phyloP scores from a whole-genome alignment of 352 stramenopile species.

The Phytophthora podocarpi region DNA sequence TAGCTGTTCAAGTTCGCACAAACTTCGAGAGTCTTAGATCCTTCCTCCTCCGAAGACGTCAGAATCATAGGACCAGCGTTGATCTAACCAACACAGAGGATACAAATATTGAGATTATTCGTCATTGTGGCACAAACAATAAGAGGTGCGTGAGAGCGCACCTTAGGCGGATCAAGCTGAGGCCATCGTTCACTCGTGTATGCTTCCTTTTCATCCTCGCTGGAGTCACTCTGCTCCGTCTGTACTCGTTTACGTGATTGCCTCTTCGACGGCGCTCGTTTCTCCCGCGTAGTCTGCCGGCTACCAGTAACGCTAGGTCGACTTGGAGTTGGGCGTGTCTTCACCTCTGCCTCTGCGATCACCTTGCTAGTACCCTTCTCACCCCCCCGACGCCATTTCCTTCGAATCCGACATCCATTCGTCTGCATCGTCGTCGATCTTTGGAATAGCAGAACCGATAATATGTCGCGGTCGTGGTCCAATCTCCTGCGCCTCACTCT shows the following conservation, averaged over 20 bases:
- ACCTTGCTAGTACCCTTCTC: constrained; percentile 5
- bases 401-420: constrained; percentile 71
- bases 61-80: constrained; percentile 51
- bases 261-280: not conserved
- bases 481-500: constrained; percentile 16
- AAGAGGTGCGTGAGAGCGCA: constrained; percentile 8
- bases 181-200: constrained; percentile 56
- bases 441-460: constrained; percentile 41
- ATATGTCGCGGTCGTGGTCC: constrained; percentile 44
- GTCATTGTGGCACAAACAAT: not conserved
- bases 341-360: not conserved
- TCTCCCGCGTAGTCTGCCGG: not conserved
- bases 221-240: constrained; percentile 16
- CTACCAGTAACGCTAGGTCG: not conserved
- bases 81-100: constrained; percentile 16
- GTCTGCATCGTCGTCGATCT: constrained; percentile 47
- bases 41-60: constrained; percentile 10
- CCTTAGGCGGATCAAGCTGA: constrained; percentile 48
- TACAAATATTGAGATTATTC: not conserved
- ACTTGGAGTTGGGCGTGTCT: not conserved
- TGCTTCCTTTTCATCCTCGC: constrained; percentile 31
- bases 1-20: constrained; percentile 77
- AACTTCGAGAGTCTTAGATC: constrained; percentile 41
- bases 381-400: constrained; percentile 30
- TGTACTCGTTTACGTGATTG: constrained; percentile 7